Evolutionary conservation across 139 green algal species (phyloP), one percentile per base, ranked within the genome.

Genomic region (Coelastrella sp.): DNA sequence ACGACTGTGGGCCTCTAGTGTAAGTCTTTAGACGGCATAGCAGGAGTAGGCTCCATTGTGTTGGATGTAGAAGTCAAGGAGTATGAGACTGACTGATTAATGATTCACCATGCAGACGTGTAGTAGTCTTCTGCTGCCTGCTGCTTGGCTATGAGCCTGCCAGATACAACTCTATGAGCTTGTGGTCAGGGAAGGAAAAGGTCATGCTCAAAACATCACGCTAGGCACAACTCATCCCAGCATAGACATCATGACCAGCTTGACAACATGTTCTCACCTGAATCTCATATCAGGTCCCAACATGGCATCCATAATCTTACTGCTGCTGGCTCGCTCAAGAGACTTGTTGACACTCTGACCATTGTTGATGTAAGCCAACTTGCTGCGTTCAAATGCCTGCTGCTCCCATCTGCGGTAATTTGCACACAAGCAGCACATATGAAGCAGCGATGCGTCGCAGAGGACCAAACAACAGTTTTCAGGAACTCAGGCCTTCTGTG

Each of bases 261-360:
- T n/a, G 45, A 8, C 8, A 11, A 8, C 45, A 53, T 11, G 8
- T n/a, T 1, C 76, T 21, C 76, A 83, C 48, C 93, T 84, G 85
- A 98, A 95, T 35, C 95, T 89, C 83, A 92, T 75, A 87, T 97
- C 94, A 23, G 90, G 69, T 2, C 93, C 94, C 53, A 99, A 76
- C 94, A 99, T 98, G 43, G 91, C 86, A n/a, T 85, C 64, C 89
- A 98, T 91, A 74, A 98, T 91, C 69, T 92, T 93, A 77, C 96
- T 93, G 30, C 88, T 87, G 4, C 94, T 98, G 59, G 94, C 91
- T 8, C 94, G 88, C 88, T 99, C 97, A 75, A 99, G 91, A 59
- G 84, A 92, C 92, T 98, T 98, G 83, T 81, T 63, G 21, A 96
- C 91, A 53, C 88, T 91, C 25, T 79, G 48, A 40, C 85, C 63